Percentiles rank a stretch among this genome's conserved stretches.
Conservation (phyloP, 2,329 filamentous ascomycete genomes). For the Seiridium cupressi region DNA sequence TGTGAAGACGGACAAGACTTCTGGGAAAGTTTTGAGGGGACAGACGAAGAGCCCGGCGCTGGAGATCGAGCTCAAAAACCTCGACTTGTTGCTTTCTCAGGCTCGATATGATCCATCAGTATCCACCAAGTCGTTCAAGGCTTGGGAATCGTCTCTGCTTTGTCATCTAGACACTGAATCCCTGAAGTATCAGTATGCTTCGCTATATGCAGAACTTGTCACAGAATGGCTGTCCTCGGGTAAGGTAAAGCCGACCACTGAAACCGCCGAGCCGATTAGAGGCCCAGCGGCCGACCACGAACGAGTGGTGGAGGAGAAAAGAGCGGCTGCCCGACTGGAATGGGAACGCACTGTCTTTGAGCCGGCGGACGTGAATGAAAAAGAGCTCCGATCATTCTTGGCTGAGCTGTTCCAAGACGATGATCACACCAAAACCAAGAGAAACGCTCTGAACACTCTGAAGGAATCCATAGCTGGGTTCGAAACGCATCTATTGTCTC, state of each 20-base stretch:
- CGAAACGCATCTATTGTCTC: constrained; percentile 25
- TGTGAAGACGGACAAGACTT: constrained; percentile 25
- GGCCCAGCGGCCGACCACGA: constrained; percentile 28
- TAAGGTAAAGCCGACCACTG: constrained; percentile 16
- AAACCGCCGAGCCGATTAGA: constrained; percentile 9
- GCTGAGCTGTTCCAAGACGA: constrained; percentile 36
- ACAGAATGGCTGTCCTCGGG: constrained; percentile 42
- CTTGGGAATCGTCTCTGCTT: constrained; percentile 35
- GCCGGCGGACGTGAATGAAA: constrained; percentile 33
- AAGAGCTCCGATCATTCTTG: constrained; percentile 37
- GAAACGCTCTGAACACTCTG: constrained; percentile 19
- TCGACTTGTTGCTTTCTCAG: constrained; percentile 38
- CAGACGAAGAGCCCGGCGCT: constrained; percentile 24
- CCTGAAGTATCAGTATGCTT: constrained; percentile 41
- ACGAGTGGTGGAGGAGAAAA: constrained; percentile 41
- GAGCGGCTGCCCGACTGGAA: constrained; percentile 35
- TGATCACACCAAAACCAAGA: constrained; percentile 22
- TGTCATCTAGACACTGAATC: constrained; percentile 38
- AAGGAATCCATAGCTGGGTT: constrained; percentile 26
- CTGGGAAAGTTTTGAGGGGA: constrained; percentile 19
- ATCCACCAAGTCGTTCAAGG: constrained; percentile 28
- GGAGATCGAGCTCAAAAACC: constrained; percentile 33
- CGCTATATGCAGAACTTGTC: constrained; percentile 44
- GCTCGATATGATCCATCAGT: constrained; percentile 39
- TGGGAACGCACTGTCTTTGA: constrained; percentile 47